Percentiles rank a stretch among this genome's conserved stretches.
These are phyloP conservation scores for Schwanniomyces sp. DNA, from an alignment of 805 yeast species.

Conservation along the genomic window DNA sequence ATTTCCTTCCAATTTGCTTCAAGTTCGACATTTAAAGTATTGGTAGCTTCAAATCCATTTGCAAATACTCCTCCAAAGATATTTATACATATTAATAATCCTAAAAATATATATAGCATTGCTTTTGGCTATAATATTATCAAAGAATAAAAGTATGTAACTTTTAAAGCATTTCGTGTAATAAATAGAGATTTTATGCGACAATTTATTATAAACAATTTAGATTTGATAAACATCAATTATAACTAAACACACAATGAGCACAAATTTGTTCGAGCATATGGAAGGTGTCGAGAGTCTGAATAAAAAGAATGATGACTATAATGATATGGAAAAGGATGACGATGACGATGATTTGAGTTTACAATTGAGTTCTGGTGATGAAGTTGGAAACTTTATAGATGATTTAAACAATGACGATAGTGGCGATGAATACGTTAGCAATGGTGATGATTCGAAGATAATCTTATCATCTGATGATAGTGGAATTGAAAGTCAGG, in stretches of 20 bases:
- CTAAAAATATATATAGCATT: neutral
- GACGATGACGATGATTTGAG: conserved; percentile 7
- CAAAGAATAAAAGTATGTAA: neutral
- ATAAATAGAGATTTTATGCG: neutral
- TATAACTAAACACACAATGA: neutral
- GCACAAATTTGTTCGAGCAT: neutral
- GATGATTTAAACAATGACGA: conserved; percentile 6
- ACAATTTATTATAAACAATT: neutral
- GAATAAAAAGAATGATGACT: too few relatives aligned
- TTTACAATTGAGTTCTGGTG: conserved; percentile 8
- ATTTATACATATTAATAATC: neutral
- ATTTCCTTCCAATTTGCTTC: conserved; percentile 41
- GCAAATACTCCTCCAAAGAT: neutral
- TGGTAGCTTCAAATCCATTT: neutral
- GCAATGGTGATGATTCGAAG: conserved; percentile 14
- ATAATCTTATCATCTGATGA: conserved; percentile 23
- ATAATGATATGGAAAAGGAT: neutral
- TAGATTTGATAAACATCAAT: neutral
- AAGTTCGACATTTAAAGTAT: conserved; percentile 4
- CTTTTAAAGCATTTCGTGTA: neutral
- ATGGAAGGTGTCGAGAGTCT: neutral
- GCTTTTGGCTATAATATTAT: neutral
- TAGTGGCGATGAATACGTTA: conserved; percentile 15
- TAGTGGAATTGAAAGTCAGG: conserved; percentile 33
- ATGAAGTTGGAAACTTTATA: conserved; percentile 7